Evolutionary conservation across 2,329 filamentous ascomycete genomes (phyloP).

Genomic region (Pyrenophora graminea): DNA sequence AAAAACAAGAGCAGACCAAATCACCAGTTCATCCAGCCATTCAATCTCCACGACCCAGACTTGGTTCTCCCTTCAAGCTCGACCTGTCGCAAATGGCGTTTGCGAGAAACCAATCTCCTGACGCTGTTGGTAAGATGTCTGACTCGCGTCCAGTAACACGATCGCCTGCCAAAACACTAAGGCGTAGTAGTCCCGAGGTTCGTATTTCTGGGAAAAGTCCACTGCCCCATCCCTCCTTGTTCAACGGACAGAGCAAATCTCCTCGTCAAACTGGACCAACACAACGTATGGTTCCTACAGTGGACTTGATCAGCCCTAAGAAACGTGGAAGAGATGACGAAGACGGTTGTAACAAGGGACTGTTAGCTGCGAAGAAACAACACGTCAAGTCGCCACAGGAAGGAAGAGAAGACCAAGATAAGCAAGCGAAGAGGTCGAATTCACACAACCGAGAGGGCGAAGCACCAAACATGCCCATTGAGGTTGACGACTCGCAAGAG

Average conservation of each 20-base stretch:
- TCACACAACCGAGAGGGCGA: constrained; percentile 15
- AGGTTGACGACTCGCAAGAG: constrained; percentile 37
- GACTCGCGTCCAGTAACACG: constrained; percentile 1
- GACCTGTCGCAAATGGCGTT: not conserved
- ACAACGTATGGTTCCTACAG: not conserved
- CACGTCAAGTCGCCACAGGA: not conserved
- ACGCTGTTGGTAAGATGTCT: not conserved
- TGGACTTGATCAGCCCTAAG: constrained; percentile 3
- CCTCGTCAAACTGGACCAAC: not conserved
- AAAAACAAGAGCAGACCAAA: not conserved
- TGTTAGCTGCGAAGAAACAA: constrained; percentile 4
- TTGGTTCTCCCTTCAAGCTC: constrained; percentile 17
- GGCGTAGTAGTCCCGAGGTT: constrained; percentile 13
- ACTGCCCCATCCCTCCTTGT: not conserved
- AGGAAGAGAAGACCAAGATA: not conserved
- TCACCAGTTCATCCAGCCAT: not conserved
- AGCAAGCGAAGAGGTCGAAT: not conserved
- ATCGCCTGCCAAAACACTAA: constrained; percentile 3
- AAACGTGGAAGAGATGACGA: constrained; percentile 8
- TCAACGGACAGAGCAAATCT: not conserved
- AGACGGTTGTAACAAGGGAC: not conserved
- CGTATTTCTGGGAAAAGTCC: constrained; percentile 6
- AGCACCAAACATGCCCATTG: constrained; percentile 24
- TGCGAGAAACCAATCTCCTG: not conserved
- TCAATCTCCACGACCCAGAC: constrained; percentile 2